Evolutionary conservation across 257 asterid genomes (phyloP).

Genomic region (Ocimum tenuiflorum): DNA sequence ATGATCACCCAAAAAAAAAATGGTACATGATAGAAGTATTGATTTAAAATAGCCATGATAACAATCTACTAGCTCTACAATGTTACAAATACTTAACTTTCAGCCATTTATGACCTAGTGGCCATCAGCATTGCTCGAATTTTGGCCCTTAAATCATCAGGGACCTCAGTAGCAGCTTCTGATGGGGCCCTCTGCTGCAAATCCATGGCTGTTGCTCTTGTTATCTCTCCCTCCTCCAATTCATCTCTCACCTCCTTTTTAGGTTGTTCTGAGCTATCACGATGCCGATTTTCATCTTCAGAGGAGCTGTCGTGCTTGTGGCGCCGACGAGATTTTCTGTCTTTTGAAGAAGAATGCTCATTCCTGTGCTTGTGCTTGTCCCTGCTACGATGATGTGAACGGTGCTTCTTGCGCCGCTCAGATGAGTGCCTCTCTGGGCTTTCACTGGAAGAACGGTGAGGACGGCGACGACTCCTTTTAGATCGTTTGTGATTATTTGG

Average conservation of each 20-base stretch:
- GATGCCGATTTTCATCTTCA: slow-evolving; percentile 19
- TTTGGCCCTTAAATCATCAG: slow-evolving; percentile 83
- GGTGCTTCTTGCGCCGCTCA: slow-evolving; percentile 36
- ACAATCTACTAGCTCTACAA: no score
- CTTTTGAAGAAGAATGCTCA: slow-evolving; percentile 38
- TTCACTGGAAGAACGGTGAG: not conserved
- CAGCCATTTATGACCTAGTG: slow-evolving; percentile 18
- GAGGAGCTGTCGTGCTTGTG: slow-evolving; percentile 35
- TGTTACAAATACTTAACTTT: no score
- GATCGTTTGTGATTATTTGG: slow-evolving; percentile 32
- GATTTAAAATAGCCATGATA: no score
- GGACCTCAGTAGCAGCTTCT: slow-evolving; percentile 39
- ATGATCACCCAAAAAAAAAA: no score
- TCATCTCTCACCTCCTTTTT: slow-evolving; percentile 33
- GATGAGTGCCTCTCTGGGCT: no score
- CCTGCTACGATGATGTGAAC: slow-evolving; percentile 28
- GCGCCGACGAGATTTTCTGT: slow-evolving; percentile 22
- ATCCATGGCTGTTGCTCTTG: slow-evolving; percentile 29
- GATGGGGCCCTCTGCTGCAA: slow-evolving; percentile 35
- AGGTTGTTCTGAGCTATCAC: slow-evolving; percentile 2
- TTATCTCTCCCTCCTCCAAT: slow-evolving; percentile 81
- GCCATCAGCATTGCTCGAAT: slow-evolving; percentile 51
- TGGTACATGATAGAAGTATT: no score
- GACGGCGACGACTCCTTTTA: slow-evolving; percentile 36
- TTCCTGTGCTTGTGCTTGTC: slow-evolving; percentile 26